Evolutionary conservation across 2,329 filamentous ascomycete genomes (phyloP).

Genomic region (Podosphaera aphanis): DNA sequence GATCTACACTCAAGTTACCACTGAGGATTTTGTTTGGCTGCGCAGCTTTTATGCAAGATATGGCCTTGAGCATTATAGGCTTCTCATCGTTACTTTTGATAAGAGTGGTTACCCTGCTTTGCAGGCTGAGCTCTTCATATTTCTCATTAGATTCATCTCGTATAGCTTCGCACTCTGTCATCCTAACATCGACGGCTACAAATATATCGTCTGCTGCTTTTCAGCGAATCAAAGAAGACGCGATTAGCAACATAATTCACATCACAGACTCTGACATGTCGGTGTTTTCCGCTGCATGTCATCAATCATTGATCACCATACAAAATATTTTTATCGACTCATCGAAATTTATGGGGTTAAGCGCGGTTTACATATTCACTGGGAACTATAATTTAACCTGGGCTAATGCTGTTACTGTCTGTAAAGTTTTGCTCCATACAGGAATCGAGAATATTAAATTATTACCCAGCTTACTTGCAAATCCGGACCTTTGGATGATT

Average conservation of each 20-base stretch:
- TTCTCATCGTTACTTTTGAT: slow-evolving; percentile 20
- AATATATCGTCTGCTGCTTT: slow-evolving; percentile 11
- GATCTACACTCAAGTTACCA: slow-evolving; percentile 43
- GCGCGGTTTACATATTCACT: slow-evolving; percentile 22
- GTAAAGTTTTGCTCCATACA: slow-evolving; percentile 2
- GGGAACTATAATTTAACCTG: slow-evolving; percentile 18
- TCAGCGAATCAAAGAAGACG: slow-evolving; percentile 23
- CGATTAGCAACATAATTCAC: slow-evolving; percentile 23
- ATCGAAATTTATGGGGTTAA: slow-evolving; percentile 19
- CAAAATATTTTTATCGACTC: slow-evolving; percentile 26
- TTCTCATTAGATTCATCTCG: background rate
- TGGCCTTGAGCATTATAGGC: slow-evolving; percentile 40
- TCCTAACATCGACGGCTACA: slow-evolving; percentile 6
- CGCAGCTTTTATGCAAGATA: slow-evolving; percentile 62
- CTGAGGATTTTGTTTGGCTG: slow-evolving; percentile 47
- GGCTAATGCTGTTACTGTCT: slow-evolving; percentile 6
- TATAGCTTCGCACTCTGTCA: background rate
- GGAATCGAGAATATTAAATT: slow-evolving; percentile 10
- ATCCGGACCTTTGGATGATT: slow-evolving; percentile 34
- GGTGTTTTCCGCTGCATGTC: slow-evolving; percentile 54
- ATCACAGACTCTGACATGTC: slow-evolving; percentile 37
- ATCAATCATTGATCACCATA: slow-evolving; percentile 40
- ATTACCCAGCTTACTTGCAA: slow-evolving; percentile 18
- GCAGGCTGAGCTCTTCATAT: slow-evolving; percentile 5
- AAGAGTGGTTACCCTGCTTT: slow-evolving; percentile 5